Evolutionary conservation across 2,329 filamentous ascomycete genomes (phyloP).

Genomic region (Alternaria burnsii): DNA sequence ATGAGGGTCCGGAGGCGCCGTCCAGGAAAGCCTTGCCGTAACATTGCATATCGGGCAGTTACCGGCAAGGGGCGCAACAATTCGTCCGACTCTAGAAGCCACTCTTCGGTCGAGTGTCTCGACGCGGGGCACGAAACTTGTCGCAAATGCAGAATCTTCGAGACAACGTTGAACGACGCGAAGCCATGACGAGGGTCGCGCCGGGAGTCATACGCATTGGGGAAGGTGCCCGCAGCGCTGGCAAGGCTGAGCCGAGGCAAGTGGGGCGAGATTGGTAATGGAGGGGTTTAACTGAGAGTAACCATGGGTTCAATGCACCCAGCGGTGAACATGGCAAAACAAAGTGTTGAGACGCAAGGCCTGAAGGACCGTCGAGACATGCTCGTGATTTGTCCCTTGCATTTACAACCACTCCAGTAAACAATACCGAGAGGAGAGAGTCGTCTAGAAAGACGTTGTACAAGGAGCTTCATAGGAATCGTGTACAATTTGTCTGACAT

Average conservation of each 20-base stretch:
- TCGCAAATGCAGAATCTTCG: slow-evolving; percentile 18
- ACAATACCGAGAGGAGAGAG: background rate
- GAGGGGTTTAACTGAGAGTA: slow-evolving; percentile 9
- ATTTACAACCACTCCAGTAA: background rate
- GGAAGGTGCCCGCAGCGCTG: slow-evolving; percentile 24
- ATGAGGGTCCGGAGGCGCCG: slow-evolving; percentile 9
- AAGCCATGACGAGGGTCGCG: slow-evolving; percentile 26
- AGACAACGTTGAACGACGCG: slow-evolving; percentile 12
- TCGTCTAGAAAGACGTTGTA: background rate
- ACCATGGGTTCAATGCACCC: background rate
- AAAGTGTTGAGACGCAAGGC: background rate
- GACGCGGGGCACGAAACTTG: slow-evolving; percentile 8
- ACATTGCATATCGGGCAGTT: slow-evolving; percentile 15
- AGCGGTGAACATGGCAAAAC: slow-evolving; percentile 1
- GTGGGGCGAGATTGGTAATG: slow-evolving; percentile 34
- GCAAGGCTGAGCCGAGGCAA: slow-evolving; percentile 35
- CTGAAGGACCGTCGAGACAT: background rate
- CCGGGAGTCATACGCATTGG: slow-evolving; percentile 24
- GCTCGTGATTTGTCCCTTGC: background rate
- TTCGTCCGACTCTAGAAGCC: slow-evolving; percentile 3
- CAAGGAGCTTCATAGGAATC: background rate
- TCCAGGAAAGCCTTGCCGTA: background rate
- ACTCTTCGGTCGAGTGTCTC: slow-evolving; percentile 10
- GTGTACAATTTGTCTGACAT: background rate
- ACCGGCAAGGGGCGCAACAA: slow-evolving; percentile 15